Percentiles rank a stretch among this genome's conserved stretches.
Conservation (phyloP, 2,329 filamentous ascomycete genomes). For the Xylariaceae sp. region DNA sequence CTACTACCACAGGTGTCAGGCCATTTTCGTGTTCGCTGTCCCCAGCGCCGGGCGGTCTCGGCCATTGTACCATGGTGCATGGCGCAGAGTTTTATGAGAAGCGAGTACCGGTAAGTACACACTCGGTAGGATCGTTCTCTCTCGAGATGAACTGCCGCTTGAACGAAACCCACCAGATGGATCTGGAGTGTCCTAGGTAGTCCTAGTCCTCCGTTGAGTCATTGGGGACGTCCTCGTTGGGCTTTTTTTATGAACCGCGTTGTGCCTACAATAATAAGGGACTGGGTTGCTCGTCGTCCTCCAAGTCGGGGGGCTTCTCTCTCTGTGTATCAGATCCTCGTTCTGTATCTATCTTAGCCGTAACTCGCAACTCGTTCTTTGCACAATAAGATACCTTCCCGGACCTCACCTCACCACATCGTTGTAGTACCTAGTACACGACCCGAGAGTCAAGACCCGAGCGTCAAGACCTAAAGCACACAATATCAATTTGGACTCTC, state of each 20-base stretch:
- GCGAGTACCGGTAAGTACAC: neutral
- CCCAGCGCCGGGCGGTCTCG: slow-evolving; percentile 31
- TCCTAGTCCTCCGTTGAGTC: slow-evolving; percentile 9
- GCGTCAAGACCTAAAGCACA: slow-evolving; percentile 1
- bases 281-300: slow-evolving; percentile 10
- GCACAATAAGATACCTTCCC: slow-evolving; percentile 4
- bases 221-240: slow-evolving; percentile 15
- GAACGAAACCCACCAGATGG: neutral
- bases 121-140: neutral
- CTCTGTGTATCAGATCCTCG: slow-evolving; percentile 5
- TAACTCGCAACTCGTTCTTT: slow-evolving; percentile 2
- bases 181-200: no score
- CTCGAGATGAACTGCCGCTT: neutral
- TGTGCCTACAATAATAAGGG: slow-evolving; percentile 20
- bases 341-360: neutral
- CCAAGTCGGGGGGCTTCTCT: slow-evolving; percentile 9
- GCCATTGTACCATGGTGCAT: slow-evolving; percentile 27
- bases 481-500: slow-evolving; percentile 2
- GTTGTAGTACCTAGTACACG: slow-evolving; percentile 6
- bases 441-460: neutral
- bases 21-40: slow-evolving; percentile 28
- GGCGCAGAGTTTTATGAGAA: slow-evolving; percentile 11
- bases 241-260: slow-evolving; percentile 1
- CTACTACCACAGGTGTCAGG: slow-evolving; percentile 26
- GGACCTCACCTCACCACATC: neutral